Evolutionary conservation across 352 stramenopile genomes (phyloP).

Genomic region (Achlya hypogyna): DNA sequence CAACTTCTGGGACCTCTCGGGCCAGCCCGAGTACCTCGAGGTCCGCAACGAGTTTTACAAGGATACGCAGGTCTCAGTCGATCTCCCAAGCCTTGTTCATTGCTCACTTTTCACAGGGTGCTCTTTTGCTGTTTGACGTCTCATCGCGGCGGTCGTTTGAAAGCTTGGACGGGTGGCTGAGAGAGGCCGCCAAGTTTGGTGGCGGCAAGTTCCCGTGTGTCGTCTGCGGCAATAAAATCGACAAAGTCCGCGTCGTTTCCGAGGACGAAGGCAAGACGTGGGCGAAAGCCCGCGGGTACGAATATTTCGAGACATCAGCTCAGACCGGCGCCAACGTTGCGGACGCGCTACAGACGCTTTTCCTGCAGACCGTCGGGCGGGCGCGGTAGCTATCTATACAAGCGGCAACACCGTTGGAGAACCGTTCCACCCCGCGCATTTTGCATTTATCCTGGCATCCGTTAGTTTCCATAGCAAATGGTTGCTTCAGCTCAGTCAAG

Average conservation of each 20-base stretch:
- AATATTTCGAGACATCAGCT: constrained; percentile 90
- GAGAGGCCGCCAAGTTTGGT: constrained; percentile 84
- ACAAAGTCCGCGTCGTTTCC: constrained; percentile 59
- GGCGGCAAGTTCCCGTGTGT: constrained; percentile 76
- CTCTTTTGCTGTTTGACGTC: constrained; percentile 75
- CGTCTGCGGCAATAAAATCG: constrained; percentile 88
- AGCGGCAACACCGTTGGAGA: too few species aligned
- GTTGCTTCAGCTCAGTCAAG: too few species aligned
- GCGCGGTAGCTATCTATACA: too few species aligned
- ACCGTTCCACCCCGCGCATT: too few species aligned
- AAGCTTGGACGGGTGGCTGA: constrained; percentile 78
- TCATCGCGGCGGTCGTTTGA: constrained; percentile 71
- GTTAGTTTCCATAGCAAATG: too few species aligned
- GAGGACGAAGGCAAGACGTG: constrained; percentile 75
- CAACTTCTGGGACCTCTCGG: constrained; percentile 94
- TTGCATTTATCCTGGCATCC: too few species aligned
- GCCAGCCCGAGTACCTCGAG: constrained; percentile 89
- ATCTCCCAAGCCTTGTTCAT: constrained; percentile 23
- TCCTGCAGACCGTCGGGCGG: constrained; percentile 58
- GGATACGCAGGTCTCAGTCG: constrained; percentile 68
- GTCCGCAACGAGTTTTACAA: constrained; percentile 97
- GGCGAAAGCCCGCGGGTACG: constrained; percentile 60
- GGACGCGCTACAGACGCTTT: constrained; percentile 80
- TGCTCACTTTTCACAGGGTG: constrained; percentile 39
- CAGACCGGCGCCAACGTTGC: constrained; percentile 78